Conservation (phyloP, 768 basidiomycete genomes). For the Boletus edulis region DNA sequence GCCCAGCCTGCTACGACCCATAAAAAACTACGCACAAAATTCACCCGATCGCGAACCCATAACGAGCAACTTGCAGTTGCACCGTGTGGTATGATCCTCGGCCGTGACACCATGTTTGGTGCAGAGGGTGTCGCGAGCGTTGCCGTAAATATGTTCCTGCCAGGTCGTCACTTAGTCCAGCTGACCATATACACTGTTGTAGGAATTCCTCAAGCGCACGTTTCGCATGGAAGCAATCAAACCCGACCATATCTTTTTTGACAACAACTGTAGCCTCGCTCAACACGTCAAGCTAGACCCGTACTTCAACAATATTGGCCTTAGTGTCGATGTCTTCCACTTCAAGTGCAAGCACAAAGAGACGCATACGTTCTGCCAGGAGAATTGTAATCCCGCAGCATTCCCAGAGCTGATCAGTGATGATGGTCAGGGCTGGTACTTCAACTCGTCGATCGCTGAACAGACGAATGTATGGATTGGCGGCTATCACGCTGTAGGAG, state of each 20-base stretch:
- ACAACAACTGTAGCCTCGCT: conserved; percentile 10
- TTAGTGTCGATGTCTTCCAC: conserved; percentile 35
- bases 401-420: no score
- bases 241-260: not conserved
- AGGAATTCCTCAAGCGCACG: conserved; percentile 7
- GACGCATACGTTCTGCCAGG: no score
- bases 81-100: conserved; percentile 1
- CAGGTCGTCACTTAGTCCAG: no score
- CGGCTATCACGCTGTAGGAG: no score
- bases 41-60: not conserved
- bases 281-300: not conserved
- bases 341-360: not conserved
- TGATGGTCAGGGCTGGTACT: no score
- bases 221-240: not conserved
- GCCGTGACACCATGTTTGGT: not conserved
- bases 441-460: no score
- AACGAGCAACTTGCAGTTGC: conserved; percentile 2
- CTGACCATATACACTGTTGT: no score
- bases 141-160: not conserved
- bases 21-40: not conserved
- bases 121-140: conserved; percentile 4
- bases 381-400: no score
- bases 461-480: no score
- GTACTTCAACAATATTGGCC: conserved; percentile 18
- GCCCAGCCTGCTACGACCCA: no score